Conservation (phyloP, 352 stramenopile genomes). For the Globisporangium polare region DNA sequence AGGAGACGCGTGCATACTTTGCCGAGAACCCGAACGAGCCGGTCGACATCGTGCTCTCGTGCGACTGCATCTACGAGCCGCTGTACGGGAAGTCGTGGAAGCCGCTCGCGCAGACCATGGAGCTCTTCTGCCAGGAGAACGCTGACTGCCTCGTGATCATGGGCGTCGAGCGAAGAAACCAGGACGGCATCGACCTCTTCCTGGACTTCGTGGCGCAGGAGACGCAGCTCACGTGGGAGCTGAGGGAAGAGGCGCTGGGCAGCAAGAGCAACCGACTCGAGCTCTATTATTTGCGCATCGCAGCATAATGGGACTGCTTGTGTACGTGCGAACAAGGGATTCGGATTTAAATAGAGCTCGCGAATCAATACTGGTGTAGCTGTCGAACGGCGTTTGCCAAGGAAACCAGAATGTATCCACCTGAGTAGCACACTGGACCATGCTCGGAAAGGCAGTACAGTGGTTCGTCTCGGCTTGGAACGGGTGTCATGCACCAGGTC, state of each 20-base stretch:
- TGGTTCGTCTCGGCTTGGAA: too few species aligned
- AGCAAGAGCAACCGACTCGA: conserved; percentile 61
- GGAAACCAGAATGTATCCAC: too few species aligned
- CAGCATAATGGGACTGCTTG: background rate
- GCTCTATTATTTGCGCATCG: conserved; percentile 58
- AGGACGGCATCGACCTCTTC: conserved; percentile 81
- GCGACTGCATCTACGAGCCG: conserved; percentile 94
- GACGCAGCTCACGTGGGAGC: conserved; percentile 41
- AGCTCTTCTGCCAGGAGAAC: conserved; percentile 59
- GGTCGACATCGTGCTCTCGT: conserved; percentile 92
- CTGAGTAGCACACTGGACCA: too few species aligned
- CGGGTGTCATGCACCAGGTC: too few species aligned
- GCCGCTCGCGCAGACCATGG: conserved; percentile 84
- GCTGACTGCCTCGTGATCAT: conserved; percentile 63
- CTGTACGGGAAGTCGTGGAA: conserved; percentile 92
- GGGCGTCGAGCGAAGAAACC: conserved; percentile 73
- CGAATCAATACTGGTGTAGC: too few species aligned
- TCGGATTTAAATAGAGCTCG: conserved; percentile 1
- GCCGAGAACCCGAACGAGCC: conserved; percentile 35
- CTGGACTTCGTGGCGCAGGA: conserved; percentile 47
- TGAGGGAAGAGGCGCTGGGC: conserved; percentile 40
- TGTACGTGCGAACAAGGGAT: background rate
- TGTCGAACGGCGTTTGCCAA: too few species aligned
- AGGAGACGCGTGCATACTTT: conserved; percentile 64
- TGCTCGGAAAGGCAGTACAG: too few species aligned